Conservation (phyloP, 2,329 filamentous ascomycete genomes). For the Fusarium drepaniforme region DNA sequence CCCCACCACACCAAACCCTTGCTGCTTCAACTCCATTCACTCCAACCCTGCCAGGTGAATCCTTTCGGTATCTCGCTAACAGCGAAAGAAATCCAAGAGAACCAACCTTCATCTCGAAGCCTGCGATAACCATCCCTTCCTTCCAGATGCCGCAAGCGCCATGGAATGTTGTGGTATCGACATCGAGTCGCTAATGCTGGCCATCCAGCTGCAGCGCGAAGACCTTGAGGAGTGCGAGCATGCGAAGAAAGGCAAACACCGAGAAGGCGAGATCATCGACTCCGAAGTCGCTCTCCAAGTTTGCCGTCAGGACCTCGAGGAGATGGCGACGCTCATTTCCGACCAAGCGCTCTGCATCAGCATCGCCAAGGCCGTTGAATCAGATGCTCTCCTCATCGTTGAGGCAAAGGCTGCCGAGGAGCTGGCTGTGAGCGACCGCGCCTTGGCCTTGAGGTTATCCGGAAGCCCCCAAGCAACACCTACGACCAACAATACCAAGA, state of each 20-base stretch:
- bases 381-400: neutral
- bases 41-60: neutral
- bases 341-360: slow-evolving; percentile 9
- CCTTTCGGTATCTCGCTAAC: neutral
- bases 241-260: slow-evolving; percentile 25
- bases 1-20: neutral
- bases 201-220: slow-evolving; percentile 19
- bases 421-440: neutral
- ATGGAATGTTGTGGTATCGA: slow-evolving; percentile 9
- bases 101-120: neutral
- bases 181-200: slow-evolving; percentile 1
- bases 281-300: slow-evolving; percentile 4
- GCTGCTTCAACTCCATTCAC: neutral
- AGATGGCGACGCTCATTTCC: neutral
- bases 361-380: slow-evolving; percentile 16
- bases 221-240: neutral
- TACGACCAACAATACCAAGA: fast-evolving
- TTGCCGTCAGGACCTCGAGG: slow-evolving; percentile 7
- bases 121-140: neutral
- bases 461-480: neutral
- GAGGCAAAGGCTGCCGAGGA: neutral
- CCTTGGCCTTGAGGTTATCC: slow-evolving; percentile 4
- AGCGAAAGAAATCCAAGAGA: neutral
- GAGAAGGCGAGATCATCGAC: slow-evolving; percentile 1
- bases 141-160: no score